Evolutionary conservation across 768 basidiomycete genomes (phyloP), one percentile per base, ranked within the genome.

Genomic region (Tylopilus cervinicoccineus): DNA sequence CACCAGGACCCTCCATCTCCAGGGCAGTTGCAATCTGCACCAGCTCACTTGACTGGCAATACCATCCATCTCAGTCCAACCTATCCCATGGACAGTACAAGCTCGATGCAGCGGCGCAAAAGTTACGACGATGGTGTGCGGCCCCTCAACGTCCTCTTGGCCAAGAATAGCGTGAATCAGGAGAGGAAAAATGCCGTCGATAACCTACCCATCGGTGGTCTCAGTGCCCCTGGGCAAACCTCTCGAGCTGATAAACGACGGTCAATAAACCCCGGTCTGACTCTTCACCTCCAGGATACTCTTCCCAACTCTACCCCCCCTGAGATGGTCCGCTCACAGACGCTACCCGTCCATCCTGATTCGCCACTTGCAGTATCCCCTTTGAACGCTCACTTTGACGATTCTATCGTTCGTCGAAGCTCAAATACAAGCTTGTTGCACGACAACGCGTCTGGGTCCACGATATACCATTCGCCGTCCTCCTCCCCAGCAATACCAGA

Each of bases 191-290:
- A 50, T n/a, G 1, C 27, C 13, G 3, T 19, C 10, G 54, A 60
- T 19, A 49, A 48, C 17, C 33, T 32, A 38, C 47, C 47, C 39
- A 42, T 43, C 14, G 17, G 29, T 32, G 59, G 53, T 19, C 59
- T 69, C 38, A 50, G 57, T 42, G 58, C 70, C 42, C 55, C 73
- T 36, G 47, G 52, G 16, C 51, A 52, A 7, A 68, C 68, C 0
- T 64, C 65, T 6, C 71, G 76, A 29, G 66, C 70, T 0, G 77
- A 76, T 22, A 75, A 72, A 38, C 68, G 81, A 12, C 67, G 75
- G 19, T 81, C 81, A 5, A 81, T 82, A 51, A 81, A 79, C 47
- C 81, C 82, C 2, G 72, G 62, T 5, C 61, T 75, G 37, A 59
- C 70, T 7, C 66, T 78, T 51, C 70, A 63, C 19, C 47, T 51